phyloP scores from a whole-genome alignment of 2,329 filamentous ascomycete species.

The Cladosporium colombiae region DNA sequence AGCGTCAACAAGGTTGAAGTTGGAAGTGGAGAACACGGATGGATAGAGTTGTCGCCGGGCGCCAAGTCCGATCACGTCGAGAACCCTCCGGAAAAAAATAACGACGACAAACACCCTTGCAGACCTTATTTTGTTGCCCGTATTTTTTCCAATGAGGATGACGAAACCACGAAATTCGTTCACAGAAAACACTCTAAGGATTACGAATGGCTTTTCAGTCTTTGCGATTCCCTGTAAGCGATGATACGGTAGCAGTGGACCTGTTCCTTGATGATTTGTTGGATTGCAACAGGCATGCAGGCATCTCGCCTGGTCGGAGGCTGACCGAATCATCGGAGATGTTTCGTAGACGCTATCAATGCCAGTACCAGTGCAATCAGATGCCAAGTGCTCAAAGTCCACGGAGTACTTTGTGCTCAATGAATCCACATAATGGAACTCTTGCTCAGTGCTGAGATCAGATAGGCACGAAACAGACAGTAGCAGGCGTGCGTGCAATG shows the following conservation, averaged over 20 bases:
- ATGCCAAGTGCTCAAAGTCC: background rate
- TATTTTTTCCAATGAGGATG: background rate
- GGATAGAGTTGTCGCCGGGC: conserved; percentile 10
- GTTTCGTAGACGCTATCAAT: background rate
- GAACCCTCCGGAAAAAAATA: background rate
- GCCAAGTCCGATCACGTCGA: background rate
- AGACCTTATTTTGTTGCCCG: background rate
- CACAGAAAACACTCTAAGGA: background rate
- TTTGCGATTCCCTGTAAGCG: background rate
- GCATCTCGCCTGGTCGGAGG: background rate
- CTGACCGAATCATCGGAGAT: background rate
- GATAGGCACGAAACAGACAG: background rate
- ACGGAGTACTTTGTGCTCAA: background rate
- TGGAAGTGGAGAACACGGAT: conserved; percentile 17
- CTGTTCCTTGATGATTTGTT: background rate
- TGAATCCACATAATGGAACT: background rate
- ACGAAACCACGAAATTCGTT: background rate
- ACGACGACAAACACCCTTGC: background rate
- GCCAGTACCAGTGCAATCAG: background rate
- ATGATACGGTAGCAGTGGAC: background rate
- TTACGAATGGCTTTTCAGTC: background rate
- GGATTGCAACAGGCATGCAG: background rate
- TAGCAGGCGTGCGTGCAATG: background rate
- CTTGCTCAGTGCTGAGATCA: background rate
- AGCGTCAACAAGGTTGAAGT: background rate